Conservation (phyloP, 2,329 filamentous ascomycete genomes). For the Neonectria sp. region DNA sequence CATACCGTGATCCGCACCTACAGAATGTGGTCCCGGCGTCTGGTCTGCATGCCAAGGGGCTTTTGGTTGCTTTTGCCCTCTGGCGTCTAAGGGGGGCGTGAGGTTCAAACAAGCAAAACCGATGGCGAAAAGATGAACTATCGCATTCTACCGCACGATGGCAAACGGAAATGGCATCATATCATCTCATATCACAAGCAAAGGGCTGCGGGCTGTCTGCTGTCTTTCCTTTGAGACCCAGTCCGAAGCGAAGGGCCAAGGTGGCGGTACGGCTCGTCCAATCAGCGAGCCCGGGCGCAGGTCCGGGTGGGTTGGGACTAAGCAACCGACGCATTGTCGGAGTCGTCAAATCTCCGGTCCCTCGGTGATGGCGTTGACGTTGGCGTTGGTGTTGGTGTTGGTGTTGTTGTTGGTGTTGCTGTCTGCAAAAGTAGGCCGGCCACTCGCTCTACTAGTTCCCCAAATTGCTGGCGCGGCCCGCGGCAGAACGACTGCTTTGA, state of each 20-base stretch:
- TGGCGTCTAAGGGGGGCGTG: constrained; percentile 16
- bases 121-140: constrained; percentile 20
- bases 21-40: background rate
- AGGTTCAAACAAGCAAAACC: constrained; percentile 22
- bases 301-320: constrained; percentile 7
- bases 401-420: background rate
- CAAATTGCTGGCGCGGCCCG: constrained; percentile 7
- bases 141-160: constrained; percentile 30
- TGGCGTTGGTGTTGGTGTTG: background rate
- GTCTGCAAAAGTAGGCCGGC: too few relatives aligned
- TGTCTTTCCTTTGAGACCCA: constrained; percentile 22
- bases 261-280: background rate
- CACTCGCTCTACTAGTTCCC: background rate
- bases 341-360: constrained; percentile 1
- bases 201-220: too few relatives aligned
- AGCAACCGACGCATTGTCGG: background rate
- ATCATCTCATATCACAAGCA: background rate
- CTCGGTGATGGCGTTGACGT: background rate
- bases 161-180: constrained; percentile 35
- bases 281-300: background rate
- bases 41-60: constrained; percentile 12
- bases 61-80: constrained; percentile 21
- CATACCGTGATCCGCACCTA: background rate
- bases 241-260: background rate
- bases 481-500: background rate